These are phyloP conservation scores for Syzygium oleosum DNA, from an alignment of 345 rosid genomes.

Conservation along the genomic window DNA sequence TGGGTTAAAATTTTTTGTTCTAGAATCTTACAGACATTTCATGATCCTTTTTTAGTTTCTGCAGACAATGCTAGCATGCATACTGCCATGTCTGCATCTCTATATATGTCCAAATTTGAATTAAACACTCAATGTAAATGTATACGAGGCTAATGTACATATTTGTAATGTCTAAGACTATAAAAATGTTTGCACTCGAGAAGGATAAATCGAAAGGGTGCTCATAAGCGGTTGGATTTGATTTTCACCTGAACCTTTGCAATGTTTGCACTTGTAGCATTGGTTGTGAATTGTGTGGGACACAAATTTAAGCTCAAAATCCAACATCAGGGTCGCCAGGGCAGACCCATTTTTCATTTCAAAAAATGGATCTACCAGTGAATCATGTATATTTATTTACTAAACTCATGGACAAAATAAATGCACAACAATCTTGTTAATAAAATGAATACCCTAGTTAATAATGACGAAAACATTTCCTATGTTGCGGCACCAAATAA, in stretches of 20 bases:
- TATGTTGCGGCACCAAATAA: not conserved
- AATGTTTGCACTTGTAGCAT: not conserved
- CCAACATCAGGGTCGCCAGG: not conserved
- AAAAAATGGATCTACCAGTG: not conserved
- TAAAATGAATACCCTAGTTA: not conserved
- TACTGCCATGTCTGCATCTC: not conserved
- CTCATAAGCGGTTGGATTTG: not conserved
- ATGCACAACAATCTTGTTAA: not conserved
- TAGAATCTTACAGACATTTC: not conserved
- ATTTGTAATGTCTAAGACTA: not conserved
- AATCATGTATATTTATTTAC: not conserved
- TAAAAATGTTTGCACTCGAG: not conserved
- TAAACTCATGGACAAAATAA: not conserved
- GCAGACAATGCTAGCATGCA: not conserved
- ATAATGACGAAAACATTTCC: not conserved
- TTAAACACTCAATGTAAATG: not conserved
- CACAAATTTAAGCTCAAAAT: not conserved
- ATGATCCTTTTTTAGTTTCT: not conserved
- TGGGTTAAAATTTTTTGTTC: not conserved
- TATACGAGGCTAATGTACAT: not conserved
- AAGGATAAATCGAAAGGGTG: not conserved
- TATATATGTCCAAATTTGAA: not conserved
- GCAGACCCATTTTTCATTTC: not conserved
- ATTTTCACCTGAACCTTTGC: not conserved
- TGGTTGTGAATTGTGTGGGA: not conserved